Conservation (phyloP, 371 early-diverging fungal species). For the Mortierella sp. region DNA sequence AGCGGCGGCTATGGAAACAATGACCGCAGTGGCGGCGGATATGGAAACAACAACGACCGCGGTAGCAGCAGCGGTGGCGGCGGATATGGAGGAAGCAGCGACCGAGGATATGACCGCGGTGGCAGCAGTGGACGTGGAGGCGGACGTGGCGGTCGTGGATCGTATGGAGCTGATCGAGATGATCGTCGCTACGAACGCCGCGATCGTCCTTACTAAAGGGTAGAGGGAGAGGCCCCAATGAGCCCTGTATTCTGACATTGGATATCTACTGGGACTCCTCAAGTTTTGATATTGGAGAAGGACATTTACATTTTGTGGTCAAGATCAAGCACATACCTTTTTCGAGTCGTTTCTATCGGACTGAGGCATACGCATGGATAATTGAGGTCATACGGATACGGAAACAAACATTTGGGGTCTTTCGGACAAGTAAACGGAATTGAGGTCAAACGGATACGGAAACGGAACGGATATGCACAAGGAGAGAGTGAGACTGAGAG, state of each 20-base stretch:
- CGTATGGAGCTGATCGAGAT: constrained; percentile 42
- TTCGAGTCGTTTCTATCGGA: not conserved
- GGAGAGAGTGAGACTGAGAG: not conserved
- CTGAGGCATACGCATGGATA: not conserved
- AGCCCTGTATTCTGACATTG: not conserved
- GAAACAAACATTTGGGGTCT: too few species aligned
- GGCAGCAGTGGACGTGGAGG: constrained; percentile 35
- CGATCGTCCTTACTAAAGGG: constrained; percentile 45
- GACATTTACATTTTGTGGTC: not conserved
- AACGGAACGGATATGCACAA: not conserved
- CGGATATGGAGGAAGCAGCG: constrained; percentile 20
- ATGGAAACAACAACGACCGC: constrained; percentile 34
- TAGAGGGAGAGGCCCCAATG: not conserved
- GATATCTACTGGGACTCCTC: not conserved
- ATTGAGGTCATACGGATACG: not conserved
- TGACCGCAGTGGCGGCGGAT: constrained; percentile 47
- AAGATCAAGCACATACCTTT: not conserved
- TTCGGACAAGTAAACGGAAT: too few species aligned
- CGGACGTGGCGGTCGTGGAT: constrained; percentile 41
- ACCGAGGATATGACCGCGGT: constrained; percentile 12
- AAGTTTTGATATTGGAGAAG: constrained; percentile 1
- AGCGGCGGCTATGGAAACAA: constrained; percentile 33
- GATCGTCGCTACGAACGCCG: constrained; percentile 56
- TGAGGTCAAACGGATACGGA: too few species aligned
- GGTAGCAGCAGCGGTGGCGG: constrained; percentile 45